These are phyloP conservation scores for Boletellus ananas DNA, from an alignment of 768 basidiomycete species.

Conservation along the genomic window DNA sequence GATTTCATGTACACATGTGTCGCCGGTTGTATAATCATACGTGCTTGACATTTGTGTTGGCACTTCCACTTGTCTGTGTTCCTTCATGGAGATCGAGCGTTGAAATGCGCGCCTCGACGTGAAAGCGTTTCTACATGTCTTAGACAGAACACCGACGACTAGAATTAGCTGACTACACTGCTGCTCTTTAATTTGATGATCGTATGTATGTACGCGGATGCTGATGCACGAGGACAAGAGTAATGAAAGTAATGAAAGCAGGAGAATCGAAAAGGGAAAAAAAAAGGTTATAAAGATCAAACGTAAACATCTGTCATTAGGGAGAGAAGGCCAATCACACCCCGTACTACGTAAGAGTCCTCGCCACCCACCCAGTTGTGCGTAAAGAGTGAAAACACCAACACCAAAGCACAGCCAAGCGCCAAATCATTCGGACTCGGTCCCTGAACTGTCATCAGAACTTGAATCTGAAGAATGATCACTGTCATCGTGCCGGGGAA, in stretches of 20 bases:
- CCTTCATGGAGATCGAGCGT: too few species aligned
- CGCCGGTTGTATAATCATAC: not conserved
- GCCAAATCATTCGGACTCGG: slow-evolving; percentile 68
- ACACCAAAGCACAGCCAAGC: slow-evolving; percentile 10
- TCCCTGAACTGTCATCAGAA: slow-evolving; percentile 77
- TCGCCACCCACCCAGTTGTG: slow-evolving; percentile 14
- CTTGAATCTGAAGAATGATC: slow-evolving; percentile 80
- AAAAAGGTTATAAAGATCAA: slow-evolving; percentile 37
- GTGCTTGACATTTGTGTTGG: slow-evolving; percentile 4
- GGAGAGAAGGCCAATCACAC: slow-evolving; percentile 15
- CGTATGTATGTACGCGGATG: slow-evolving; percentile 39
- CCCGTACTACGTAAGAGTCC: slow-evolving; percentile 21
- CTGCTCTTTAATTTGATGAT: slow-evolving; percentile 40
- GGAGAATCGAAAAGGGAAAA: slow-evolving; percentile 14
- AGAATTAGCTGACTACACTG: slow-evolving; percentile 51
- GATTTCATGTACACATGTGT: not conserved
- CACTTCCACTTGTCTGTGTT: not conserved
- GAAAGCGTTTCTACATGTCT: slow-evolving; percentile 23
- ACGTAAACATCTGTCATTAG: slow-evolving; percentile 28
- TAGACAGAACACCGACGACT: slow-evolving; percentile 24
- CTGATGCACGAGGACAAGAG: slow-evolving; percentile 22
- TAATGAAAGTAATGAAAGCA: slow-evolving; percentile 23
- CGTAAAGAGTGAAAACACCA: slow-evolving; percentile 12
- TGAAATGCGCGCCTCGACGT: not conserved
- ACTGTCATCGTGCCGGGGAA: slow-evolving; percentile 44